Evolutionary conservation across 495 filamentous ascomycete species (phyloP).

Genomic region (Copromyces sp.): DNA sequence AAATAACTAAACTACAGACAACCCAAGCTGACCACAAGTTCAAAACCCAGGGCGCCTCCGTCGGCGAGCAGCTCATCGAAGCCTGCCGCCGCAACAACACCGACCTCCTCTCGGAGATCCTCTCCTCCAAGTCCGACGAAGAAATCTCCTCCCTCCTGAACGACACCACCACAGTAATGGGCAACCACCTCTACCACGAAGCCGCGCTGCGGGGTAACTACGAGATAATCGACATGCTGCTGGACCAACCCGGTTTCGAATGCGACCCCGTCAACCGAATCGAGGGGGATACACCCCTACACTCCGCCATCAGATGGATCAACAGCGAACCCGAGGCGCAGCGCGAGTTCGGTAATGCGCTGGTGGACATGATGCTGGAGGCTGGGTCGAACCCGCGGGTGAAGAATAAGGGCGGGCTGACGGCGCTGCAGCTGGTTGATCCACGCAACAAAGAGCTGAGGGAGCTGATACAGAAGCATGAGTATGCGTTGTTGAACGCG

Average conservation of each 20-base stretch:
- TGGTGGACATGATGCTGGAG: slow-evolving; percentile 87
- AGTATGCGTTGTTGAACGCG: slow-evolving; percentile 51
- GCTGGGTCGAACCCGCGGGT: slow-evolving; percentile 50
- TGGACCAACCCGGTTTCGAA: slow-evolving; percentile 91
- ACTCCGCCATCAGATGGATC: slow-evolving; percentile 76
- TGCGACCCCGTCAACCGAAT: slow-evolving; percentile 75
- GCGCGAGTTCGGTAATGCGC: slow-evolving; percentile 50
- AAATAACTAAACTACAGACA: neutral
- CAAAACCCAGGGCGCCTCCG: slow-evolving; percentile 63
- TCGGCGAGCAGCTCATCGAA: slow-evolving; percentile 79
- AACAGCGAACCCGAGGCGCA: slow-evolving; percentile 53
- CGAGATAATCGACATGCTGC: slow-evolving; percentile 81
- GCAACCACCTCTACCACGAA: slow-evolving; percentile 80
- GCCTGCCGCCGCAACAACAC: slow-evolving; percentile 88
- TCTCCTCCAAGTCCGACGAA: slow-evolving; percentile 33
- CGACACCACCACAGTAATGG: slow-evolving; percentile 68
- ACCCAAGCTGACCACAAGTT: neutral
- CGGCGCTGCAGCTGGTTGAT: slow-evolving; percentile 60
- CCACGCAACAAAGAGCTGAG: slow-evolving; percentile 59
- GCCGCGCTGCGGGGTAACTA: slow-evolving; percentile 81
- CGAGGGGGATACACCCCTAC: slow-evolving; percentile 84
- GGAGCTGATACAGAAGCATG: slow-evolving; percentile 60
- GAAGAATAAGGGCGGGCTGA: slow-evolving; percentile 60
- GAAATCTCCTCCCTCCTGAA: slow-evolving; percentile 68
- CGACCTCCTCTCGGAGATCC: slow-evolving; percentile 57